Evolutionary conservation across 2,329 filamentous ascomycete genomes (phyloP).

Genomic region (Clarireedia hainanense): DNA sequence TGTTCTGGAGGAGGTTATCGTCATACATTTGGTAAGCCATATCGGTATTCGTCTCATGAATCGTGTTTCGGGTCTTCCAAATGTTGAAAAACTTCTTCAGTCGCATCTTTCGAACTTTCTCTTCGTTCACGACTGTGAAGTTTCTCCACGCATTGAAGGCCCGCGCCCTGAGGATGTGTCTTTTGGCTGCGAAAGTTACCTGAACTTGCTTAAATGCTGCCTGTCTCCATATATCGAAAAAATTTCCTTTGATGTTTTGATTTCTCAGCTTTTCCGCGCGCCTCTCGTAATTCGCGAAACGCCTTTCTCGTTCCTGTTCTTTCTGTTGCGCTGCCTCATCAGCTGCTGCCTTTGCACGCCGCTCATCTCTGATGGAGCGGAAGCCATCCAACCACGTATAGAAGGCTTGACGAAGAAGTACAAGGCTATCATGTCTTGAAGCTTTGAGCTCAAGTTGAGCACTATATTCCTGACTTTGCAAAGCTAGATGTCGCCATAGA

Average conservation of each 20-base stretch:
- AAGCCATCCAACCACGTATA: constrained; percentile 40
- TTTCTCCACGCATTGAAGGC: constrained; percentile 64
- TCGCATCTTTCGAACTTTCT: constrained; percentile 43
- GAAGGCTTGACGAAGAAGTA: constrained; percentile 44
- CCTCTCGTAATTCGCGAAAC: constrained; percentile 47
- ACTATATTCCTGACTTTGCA: constrained; percentile 30
- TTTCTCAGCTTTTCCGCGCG: constrained; percentile 57
- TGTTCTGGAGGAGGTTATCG: constrained; percentile 24
- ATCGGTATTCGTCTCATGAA: constrained; percentile 12
- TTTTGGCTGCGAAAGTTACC: constrained; percentile 58
- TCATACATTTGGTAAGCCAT: constrained; percentile 28
- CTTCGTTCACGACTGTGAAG: constrained; percentile 40
- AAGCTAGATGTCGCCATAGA: constrained; percentile 23
- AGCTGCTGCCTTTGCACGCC: background rate
- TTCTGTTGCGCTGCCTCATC: constrained; percentile 6
- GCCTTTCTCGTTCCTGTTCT: constrained; percentile 38
- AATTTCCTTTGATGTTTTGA: constrained; percentile 55
- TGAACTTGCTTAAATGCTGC: constrained; percentile 56
- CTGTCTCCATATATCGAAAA: constrained; percentile 62
- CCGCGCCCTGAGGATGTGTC: constrained; percentile 60
- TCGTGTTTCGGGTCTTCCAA: constrained; percentile 32
- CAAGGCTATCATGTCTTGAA: constrained; percentile 39
- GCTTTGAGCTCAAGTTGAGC: constrained; percentile 36
- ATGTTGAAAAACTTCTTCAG: constrained; percentile 44
- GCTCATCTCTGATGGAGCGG: constrained; percentile 4